phyloP scores from a whole-genome alignment of 1,284 basidiomycete genomes.

The Taiwanofungus camphoratus region DNA sequence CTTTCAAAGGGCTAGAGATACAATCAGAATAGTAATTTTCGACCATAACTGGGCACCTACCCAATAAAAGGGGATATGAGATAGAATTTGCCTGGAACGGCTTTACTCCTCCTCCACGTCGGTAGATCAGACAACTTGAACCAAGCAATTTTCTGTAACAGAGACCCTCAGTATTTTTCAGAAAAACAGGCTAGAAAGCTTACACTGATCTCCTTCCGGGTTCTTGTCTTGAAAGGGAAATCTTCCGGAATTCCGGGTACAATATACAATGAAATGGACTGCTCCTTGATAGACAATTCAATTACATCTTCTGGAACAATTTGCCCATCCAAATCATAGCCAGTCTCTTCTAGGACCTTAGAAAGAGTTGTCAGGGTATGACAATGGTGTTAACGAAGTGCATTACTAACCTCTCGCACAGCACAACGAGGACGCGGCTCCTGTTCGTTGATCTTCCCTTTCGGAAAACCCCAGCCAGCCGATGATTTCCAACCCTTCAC shows the following conservation, averaged over 20 bases:
- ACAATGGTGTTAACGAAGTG: not conserved
- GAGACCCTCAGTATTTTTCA: not conserved
- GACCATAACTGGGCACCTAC: slow-evolving; percentile 40
- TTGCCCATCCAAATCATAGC: slow-evolving; percentile 76
- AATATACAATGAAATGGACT: slow-evolving; percentile 88
- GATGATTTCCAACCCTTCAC: slow-evolving; percentile 98
- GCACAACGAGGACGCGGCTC: slow-evolving; percentile 84
- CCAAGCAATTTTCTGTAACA: slow-evolving; percentile 89
- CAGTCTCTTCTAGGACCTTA: slow-evolving; percentile 91
- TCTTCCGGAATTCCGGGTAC: slow-evolving; percentile 88
- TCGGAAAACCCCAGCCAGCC: slow-evolving; percentile 97
- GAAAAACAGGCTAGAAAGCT: slow-evolving; percentile 27
- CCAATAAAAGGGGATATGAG: slow-evolving; percentile 93
- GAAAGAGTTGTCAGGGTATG: slow-evolving; percentile 6
- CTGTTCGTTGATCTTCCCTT: slow-evolving; percentile 97
- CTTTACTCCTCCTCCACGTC: slow-evolving; percentile 84
- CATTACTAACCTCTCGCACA: slow-evolving; percentile 71
- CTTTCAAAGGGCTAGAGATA: slow-evolving; percentile 51
- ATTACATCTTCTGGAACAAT: slow-evolving; percentile 72
- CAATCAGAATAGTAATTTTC: not conserved
- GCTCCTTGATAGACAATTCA: slow-evolving; percentile 86
- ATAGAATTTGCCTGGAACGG: slow-evolving; percentile 82
- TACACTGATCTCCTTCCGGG: slow-evolving; percentile 98
- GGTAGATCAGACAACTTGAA: slow-evolving; percentile 88
- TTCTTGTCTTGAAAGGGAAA: slow-evolving; percentile 88